phyloP scores from a whole-genome alignment of 2,329 filamentous ascomycete genomes.

The Penicillium paneum region DNA sequence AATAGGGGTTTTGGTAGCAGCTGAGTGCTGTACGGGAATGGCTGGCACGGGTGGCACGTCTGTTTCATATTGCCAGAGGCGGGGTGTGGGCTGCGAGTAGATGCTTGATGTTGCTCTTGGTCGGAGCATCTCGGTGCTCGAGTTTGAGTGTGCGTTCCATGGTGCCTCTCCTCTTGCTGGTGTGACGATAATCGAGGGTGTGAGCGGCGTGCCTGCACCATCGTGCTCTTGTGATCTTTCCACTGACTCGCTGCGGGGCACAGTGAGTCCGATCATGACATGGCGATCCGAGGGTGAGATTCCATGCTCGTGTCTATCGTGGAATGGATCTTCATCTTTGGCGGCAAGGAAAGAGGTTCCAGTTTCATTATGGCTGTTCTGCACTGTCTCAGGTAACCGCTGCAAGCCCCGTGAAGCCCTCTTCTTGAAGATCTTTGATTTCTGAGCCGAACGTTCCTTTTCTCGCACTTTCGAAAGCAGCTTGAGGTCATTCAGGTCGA shows the following conservation, averaged over 20 bases:
- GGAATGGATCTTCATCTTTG: constrained; percentile 15
- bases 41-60: constrained; percentile 42
- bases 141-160: constrained; percentile 28
- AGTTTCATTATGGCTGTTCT: constrained; percentile 5
- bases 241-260: constrained; percentile 36
- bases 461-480: constrained; percentile 34
- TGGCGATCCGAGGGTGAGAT: constrained; percentile 46
- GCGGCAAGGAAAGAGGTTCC: constrained; percentile 17
- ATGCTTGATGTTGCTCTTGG: constrained; percentile 43
- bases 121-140: constrained; percentile 23
- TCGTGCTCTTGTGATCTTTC: constrained; percentile 27
- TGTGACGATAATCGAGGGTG: constrained; percentile 47
- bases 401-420: constrained; percentile 20
- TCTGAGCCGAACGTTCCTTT: constrained; percentile 30
- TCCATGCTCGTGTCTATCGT: constrained; percentile 30
- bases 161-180: constrained; percentile 41
- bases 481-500: constrained; percentile 41
- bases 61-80: constrained; percentile 22
- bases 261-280: constrained; percentile 46
- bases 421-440: constrained; percentile 23
- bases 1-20: constrained; percentile 11
- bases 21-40: constrained; percentile 35
- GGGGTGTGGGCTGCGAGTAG: constrained; percentile 43
- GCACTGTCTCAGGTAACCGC: constrained; percentile 11
- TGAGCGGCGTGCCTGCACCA: constrained; percentile 38